phyloP scores from a whole-genome alignment of 2,329 filamentous ascomycete genomes.

The Fusarium sp. region DNA sequence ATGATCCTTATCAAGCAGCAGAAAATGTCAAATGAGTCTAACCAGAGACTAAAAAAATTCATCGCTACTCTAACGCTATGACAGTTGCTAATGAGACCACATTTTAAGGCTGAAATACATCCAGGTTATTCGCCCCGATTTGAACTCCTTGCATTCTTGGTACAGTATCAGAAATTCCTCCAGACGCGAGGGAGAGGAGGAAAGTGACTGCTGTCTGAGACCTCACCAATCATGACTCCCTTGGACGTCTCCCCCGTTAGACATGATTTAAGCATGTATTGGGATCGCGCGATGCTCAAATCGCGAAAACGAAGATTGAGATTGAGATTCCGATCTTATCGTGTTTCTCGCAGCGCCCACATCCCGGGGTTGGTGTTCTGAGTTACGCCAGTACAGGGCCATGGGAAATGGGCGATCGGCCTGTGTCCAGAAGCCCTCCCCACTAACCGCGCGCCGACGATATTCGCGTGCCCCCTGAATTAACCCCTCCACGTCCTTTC shows the following conservation, averaged over 20 bases:
- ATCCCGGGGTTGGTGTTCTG: background rate
- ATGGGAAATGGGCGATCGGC: constrained; percentile 35
- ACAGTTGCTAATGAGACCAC: constrained; percentile 12
- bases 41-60: background rate
- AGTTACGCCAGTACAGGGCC: constrained; percentile 37
- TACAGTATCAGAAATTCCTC: background rate
- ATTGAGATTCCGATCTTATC: background rate
- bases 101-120: background rate
- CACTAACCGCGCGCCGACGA: constrained; percentile 32
- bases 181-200: background rate
- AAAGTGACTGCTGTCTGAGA: background rate
- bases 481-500: constrained; percentile 34
- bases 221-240: background rate
- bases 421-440: constrained; percentile 35
- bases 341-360: background rate
- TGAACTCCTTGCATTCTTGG: background rate
- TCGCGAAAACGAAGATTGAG: background rate
- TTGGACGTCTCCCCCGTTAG: background rate
- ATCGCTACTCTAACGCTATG: background rate
- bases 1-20: background rate
- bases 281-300: constrained; percentile 8
- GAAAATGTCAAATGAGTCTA: background rate
- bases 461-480: constrained; percentile 31
- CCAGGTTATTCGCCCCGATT: background rate
- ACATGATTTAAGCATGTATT: constrained; percentile 10